phyloP scores from a whole-genome alignment of 202 grass and related monocot genomes.

The Dendrocalamus latiflorus region DNA sequence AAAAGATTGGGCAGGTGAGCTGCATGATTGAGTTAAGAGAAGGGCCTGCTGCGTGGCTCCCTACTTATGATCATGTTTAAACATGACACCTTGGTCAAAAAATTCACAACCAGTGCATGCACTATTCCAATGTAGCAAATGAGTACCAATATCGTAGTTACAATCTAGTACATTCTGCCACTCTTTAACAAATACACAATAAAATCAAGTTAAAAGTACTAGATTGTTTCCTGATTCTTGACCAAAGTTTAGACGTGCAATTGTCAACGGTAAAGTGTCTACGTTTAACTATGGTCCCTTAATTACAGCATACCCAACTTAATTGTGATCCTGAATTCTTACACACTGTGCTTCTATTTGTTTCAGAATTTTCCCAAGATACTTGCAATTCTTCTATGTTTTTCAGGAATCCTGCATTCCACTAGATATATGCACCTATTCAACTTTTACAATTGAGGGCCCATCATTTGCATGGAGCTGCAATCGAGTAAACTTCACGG shows the following conservation, averaged over 20 bases:
- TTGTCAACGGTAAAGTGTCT: neutral
- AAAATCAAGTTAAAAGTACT: neutral
- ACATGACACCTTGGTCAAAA: constrained; percentile 36
- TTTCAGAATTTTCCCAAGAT: neutral
- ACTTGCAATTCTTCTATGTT: neutral
- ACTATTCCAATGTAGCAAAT: neutral
- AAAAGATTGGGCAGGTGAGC: constrained; percentile 46
- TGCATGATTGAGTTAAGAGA: constrained; percentile 47
- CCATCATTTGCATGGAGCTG: constrained; percentile 27
- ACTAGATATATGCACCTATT: neutral
- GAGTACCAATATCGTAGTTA: neutral
- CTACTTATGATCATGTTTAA: constrained; percentile 42
- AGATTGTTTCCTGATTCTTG: constrained; percentile 3
- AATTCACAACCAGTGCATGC: constrained; percentile 19
- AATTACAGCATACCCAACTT: too few relatives aligned
- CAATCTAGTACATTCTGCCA: constrained; percentile 4
- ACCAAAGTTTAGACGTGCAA: constrained; percentile 17
- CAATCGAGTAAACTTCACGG: constrained; percentile 25
- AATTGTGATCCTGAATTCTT: too few relatives aligned
- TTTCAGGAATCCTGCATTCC: neutral
- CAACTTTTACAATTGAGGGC: neutral
- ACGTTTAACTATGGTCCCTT: neutral
- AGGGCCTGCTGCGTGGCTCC: constrained; percentile 37
- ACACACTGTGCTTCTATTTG: neutral
- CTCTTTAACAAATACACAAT: neutral